Evolutionary conservation across 441 rosid genomes (phyloP).

Genomic region (Lepidium campestre): DNA sequence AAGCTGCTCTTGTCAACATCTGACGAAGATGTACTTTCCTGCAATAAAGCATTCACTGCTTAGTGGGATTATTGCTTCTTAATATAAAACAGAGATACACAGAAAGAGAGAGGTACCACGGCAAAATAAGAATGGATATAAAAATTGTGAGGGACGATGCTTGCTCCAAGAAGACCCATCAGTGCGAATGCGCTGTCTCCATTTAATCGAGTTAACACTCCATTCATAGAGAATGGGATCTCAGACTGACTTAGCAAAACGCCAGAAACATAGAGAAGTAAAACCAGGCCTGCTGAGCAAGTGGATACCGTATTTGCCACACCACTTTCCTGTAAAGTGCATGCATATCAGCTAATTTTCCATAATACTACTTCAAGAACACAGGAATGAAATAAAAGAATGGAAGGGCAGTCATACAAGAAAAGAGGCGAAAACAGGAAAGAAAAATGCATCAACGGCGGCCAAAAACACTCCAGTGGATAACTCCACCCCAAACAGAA

Average conservation of each 20-base stretch:
- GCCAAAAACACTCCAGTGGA: slow-evolving; percentile 79
- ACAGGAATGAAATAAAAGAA: not conserved
- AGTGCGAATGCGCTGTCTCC: slow-evolving; percentile 77
- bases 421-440: slow-evolving; percentile 68
- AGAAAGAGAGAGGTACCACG: slow-evolving; percentile 43
- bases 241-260: slow-evolving; percentile 83
- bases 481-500: slow-evolving; percentile 79
- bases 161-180: slow-evolving; percentile 99
- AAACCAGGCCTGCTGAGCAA: slow-evolving; percentile 48
- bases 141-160: slow-evolving; percentile 92
- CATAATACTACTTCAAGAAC: not conserved
- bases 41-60: slow-evolving; percentile 27
- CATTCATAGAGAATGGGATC: slow-evolving; percentile 53
- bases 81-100: not conserved
- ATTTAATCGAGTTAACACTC: slow-evolving; percentile 48
- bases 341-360: slow-evolving; percentile 3
- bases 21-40: slow-evolving; percentile 51
- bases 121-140: slow-evolving; percentile 88
- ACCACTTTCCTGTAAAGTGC: slow-evolving; percentile 53
- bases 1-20: slow-evolving; percentile 50
- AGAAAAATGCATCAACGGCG: slow-evolving; percentile 74
- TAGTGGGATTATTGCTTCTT: slow-evolving; percentile 5
- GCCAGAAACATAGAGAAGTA: slow-evolving; percentile 63
- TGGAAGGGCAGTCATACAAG: slow-evolving; percentile 47
- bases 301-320: slow-evolving; percentile 50